phyloP scores from a whole-genome alignment of 495 filamentous ascomycete species.

The Hypoxylon rickii region DNA sequence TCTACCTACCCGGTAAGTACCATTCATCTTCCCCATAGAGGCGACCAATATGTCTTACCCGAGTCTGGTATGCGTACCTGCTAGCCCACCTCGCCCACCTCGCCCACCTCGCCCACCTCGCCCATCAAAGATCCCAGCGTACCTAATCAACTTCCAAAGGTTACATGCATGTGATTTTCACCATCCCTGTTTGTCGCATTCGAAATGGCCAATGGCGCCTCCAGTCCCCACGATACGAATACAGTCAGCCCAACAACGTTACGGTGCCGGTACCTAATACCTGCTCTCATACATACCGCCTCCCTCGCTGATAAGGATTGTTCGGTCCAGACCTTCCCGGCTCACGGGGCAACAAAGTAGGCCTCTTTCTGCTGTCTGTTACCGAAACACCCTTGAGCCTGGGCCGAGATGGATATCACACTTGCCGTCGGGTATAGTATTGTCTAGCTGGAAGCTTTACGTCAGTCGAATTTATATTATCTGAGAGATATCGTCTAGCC shows the following conservation, averaged over 20 bases:
- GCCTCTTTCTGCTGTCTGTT: slow-evolving; percentile 1
- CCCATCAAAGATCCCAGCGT: too few relatives aligned
- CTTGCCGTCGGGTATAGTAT: too few relatives aligned
- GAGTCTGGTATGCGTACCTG: too few relatives aligned
- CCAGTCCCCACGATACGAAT: slow-evolving; percentile 3
- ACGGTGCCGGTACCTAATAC: too few relatives aligned
- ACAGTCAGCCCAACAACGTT: slow-evolving; percentile 4
- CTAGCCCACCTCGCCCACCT: too few relatives aligned
- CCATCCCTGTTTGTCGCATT: slow-evolving; percentile 15
- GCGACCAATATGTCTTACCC: slow-evolving; percentile 28
- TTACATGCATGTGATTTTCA: slow-evolving; percentile 22
- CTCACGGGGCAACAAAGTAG: not conserved
- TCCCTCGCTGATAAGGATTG: slow-evolving; percentile 12
- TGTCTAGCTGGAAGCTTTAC: slow-evolving; percentile 6
- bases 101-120: too few relatives aligned
- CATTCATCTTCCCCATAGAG: slow-evolving; percentile 9
- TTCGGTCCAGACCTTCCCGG: slow-evolving; percentile 11
- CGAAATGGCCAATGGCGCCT: slow-evolving; percentile 4
- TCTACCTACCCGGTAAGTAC: slow-evolving; percentile 6
- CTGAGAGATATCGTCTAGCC: slow-evolving; percentile 5
- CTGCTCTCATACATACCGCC: too few relatives aligned
- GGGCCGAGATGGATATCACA: slow-evolving; percentile 1
- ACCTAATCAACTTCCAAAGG: slow-evolving; percentile 19
- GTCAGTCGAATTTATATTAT: slow-evolving; percentile 12
- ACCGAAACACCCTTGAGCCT: slow-evolving; percentile 13